These are phyloP conservation scores for Arthrobotrys conoides DNA, from an alignment of 2,329 filamentous ascomycete species.

Conservation along the genomic window DNA sequence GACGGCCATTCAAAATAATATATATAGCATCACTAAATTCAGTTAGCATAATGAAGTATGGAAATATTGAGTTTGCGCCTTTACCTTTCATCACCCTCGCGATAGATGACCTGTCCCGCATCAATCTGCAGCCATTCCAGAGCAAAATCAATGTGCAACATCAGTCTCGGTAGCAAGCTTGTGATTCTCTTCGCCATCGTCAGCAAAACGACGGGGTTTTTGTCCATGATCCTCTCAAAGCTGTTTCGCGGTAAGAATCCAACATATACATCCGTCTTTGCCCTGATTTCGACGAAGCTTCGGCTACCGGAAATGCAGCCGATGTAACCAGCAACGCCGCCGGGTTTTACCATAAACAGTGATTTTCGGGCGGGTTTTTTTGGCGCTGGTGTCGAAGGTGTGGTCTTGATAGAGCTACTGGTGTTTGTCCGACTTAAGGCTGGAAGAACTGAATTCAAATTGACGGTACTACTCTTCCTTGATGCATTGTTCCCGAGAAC, in stretches of 20 bases:
- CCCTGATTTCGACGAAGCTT: constrained; percentile 95
- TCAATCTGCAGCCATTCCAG: constrained; percentile 98
- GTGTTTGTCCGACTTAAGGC: constrained; percentile 69
- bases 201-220: constrained; percentile 89
- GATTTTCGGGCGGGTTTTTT: constrained; percentile 72
- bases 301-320: constrained; percentile 94
- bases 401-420: constrained; percentile 66
- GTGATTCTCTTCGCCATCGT: constrained; percentile 97
- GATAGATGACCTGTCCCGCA: constrained; percentile 93
- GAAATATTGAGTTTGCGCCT: not conserved
- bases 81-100: constrained; percentile 82
- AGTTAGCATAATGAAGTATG: constrained; percentile 17
- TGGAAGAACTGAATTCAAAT: constrained; percentile 66
- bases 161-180: constrained; percentile 86
- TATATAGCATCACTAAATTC: constrained; percentile 89
- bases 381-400: constrained; percentile 12
- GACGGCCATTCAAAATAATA: constrained; percentile 92
- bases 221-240: constrained; percentile 91
- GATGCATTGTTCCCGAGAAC: constrained; percentile 59
- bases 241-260: constrained; percentile 89
- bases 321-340: constrained; percentile 92
- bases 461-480: constrained; percentile 43
- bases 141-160: constrained; percentile 97
- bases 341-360: constrained; percentile 92
- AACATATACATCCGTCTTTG: constrained; percentile 98